Evolutionary conservation across 352 stramenopile genomes (phyloP).

Genomic region (Plasmopara halstedii): DNA sequence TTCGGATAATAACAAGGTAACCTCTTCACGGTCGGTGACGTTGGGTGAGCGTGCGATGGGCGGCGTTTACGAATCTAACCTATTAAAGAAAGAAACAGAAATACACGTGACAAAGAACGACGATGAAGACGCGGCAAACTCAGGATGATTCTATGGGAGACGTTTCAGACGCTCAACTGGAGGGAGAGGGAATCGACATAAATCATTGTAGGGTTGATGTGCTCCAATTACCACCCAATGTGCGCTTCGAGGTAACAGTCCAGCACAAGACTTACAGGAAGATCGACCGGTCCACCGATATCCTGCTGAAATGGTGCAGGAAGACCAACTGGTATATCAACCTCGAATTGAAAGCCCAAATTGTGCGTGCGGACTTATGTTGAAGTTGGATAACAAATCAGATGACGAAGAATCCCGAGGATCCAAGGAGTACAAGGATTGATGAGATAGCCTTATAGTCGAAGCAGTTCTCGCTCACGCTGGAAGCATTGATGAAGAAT

Average conservation of each 20-base stretch:
- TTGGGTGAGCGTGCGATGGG: background rate
- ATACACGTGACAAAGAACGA: background rate
- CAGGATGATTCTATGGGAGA: background rate
- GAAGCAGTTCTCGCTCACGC: background rate
- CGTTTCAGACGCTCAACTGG: background rate
- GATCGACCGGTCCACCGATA: background rate
- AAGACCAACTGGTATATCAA: too few species aligned
- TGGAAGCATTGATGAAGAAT: background rate
- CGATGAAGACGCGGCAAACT: background rate
- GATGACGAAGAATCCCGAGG: too few species aligned
- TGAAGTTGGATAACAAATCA: too few species aligned
- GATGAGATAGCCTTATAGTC: background rate
- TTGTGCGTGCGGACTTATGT: too few species aligned
- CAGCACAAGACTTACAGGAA: background rate
- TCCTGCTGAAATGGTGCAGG: background rate
- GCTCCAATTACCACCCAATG: background rate
- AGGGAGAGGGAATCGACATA: background rate
- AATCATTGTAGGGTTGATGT: background rate
- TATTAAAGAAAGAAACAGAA: background rate
- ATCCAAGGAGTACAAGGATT: background rate
- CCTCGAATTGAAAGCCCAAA: too few species aligned
- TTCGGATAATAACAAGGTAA: background rate
- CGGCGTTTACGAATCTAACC: background rate
- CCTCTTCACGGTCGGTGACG: background rate
- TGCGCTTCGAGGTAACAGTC: background rate